Percentiles rank a stretch among this genome's conserved stretches.
Evolutionary conservation across 2,329 filamentous ascomycete genomes (phyloP).

Genomic region (Cladobotryum mycophilum): DNA sequence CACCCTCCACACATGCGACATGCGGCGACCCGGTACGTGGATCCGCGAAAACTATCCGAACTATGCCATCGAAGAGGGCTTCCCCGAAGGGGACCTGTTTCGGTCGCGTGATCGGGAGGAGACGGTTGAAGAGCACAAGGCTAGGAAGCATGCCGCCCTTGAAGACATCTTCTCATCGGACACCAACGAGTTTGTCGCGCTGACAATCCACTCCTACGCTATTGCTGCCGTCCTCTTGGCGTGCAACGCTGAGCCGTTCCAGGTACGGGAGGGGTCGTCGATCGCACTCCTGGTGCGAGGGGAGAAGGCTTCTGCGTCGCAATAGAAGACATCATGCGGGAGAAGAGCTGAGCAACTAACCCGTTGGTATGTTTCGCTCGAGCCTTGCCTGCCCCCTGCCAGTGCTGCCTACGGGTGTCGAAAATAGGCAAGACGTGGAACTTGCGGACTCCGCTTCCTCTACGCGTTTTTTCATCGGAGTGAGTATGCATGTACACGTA

Average conservation of each 20-base stretch:
- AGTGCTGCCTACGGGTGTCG: no score
- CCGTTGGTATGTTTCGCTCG: no score
- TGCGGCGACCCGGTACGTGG: constrained; percentile 40
- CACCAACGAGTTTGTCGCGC: constrained; percentile 36
- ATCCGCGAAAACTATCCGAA: constrained; percentile 45
- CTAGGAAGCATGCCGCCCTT: constrained; percentile 35
- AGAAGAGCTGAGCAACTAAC: no score
- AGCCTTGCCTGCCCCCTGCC: no score
- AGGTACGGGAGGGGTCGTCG: neutral
- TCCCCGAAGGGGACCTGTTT: constrained; percentile 49
- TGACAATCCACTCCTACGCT: constrained; percentile 45
- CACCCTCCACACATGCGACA: constrained; percentile 57
- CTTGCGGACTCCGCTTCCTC: no score
- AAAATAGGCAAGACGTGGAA: no score
- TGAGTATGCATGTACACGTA: no score
- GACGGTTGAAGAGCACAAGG: constrained; percentile 40
- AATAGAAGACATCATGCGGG: no score
- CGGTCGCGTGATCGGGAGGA: constrained; percentile 45
- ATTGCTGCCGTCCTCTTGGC: constrained; percentile 21
- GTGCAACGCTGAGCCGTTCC: no score
- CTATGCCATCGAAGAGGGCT: constrained; percentile 47
- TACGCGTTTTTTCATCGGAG: no score
- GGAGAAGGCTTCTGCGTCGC: neutral
- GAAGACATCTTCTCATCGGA: constrained; percentile 41
- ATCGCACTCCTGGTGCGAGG: neutral